Conservation (phyloP, 805 yeast species). For the Vanderwaltozyma tropicalis region DNA sequence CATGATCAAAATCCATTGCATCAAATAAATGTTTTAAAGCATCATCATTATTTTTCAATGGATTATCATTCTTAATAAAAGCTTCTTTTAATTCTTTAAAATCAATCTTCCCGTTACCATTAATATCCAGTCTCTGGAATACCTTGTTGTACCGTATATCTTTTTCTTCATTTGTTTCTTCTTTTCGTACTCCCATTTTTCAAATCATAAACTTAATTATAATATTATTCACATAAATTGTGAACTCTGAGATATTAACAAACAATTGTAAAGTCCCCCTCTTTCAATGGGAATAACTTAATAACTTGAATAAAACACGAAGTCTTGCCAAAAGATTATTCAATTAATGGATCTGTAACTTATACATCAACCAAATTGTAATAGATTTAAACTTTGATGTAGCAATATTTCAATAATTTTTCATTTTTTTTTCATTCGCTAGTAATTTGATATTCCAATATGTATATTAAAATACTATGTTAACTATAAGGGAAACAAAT, state of each 20-base stretch:
- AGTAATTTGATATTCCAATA: no score
- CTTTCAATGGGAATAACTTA: no score
- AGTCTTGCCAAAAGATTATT: no score
- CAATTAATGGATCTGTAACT: no score
- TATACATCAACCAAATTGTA: no score
- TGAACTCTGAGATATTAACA: not conserved
- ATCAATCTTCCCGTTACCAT: slow-evolving; percentile 31
- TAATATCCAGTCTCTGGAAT: slow-evolving; percentile 36
- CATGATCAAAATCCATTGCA: slow-evolving; percentile 49
- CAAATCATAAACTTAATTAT: not conserved
- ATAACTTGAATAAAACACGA: no score
- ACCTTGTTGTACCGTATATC: slow-evolving; percentile 32
- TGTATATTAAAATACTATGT: no score
- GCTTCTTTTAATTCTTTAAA: slow-evolving; percentile 31
- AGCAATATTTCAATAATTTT: no score
- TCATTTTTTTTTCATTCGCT: no score
- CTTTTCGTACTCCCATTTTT: not conserved
- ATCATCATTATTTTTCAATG: slow-evolving; percentile 48
- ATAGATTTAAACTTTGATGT: no score
- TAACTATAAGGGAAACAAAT: no score
- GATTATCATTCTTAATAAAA: slow-evolving; percentile 44
- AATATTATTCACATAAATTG: not conserved
- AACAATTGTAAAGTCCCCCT: no score
- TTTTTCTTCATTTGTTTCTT: slow-evolving; percentile 15
- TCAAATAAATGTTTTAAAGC: slow-evolving; percentile 48